Base-by-base conservation (phyloP, 2,329 filamentous ascomycete genomes). In the Beauveria rudraprayagi region DNA sequence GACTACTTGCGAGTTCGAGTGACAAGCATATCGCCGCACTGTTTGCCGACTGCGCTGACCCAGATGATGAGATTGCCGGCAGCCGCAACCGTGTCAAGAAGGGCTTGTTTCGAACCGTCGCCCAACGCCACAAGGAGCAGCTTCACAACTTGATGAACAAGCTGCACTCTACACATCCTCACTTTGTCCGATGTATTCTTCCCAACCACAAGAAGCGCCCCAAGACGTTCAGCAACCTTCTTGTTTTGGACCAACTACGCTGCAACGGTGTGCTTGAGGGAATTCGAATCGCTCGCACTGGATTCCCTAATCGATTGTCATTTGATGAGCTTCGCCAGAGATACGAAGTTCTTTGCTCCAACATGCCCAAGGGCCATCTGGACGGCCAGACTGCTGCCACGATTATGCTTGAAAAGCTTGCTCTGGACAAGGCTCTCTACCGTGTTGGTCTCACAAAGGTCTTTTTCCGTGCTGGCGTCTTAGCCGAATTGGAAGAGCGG, bases 191-290 rank as follows among this genome's bases (percentile, higher is more conserved):
- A 52, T 99, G 94, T 71, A 99, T 99, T 64, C 81, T 99, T 63
- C 95, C 94, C 3, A 99, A 99, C 70, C 94, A 99, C 79, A 97
- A 96, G 76, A 99, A 99, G 76, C 84, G 88, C 26, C 91, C 94
- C 0, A 99, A 99, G 75, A 89, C 92, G 70, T 91, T 97, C 73
- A 90, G 89, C 70, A 91, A 90, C 3, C 85, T 92, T 2, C 83
- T 99, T n/a, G 95, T 99, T 1, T 82, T 99, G 6, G 94, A 99
- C 69, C 95, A 99, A 72, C 79, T 99, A n/a, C 87, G 94, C 57
- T 99, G 94, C 76, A 99, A 99, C 72, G 94, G 94, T 89, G 94
- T 99, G 3, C 81, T 99, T n/a, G 94, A 99, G 76, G 94, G 94
- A 64, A 99, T 99, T 70, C 86, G 94, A 63, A 99, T 99, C 73